Evolutionary conservation across 306 rosid species (phyloP), one percentile per base, ranked within the genome.

Genomic region (Echinosophora koreensis): DNA sequence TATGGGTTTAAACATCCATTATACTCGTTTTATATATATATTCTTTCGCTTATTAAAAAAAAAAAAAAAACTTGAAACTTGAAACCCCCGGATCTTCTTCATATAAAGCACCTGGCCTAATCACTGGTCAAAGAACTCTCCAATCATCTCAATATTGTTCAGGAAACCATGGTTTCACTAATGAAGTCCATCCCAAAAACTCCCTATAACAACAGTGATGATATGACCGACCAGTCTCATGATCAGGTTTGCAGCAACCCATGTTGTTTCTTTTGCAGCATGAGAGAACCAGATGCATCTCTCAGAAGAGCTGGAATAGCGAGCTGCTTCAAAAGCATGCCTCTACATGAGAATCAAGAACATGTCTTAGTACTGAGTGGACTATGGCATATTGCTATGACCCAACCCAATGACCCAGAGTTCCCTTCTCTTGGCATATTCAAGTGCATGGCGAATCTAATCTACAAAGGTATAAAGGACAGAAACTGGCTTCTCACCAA

Each of bases 351-450:
- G 34, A 75, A 83, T 74, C 80, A 84, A 1, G 87, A 84, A 9
- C 78, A 80, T 11, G 90, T 91, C 17, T 55, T 91, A 57, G 88
- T 85, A 18, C 86, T 87, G 1, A 93, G 93, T 65, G 81, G 86
- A 49, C 86, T 93, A 12, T 91, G 94, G 91, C 79, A 88, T 22
- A 82, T 84, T 5, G 93, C 97, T 3, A 91, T 93, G 98, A 80
- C 81, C 72, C 90, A 93, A 5, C 95, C 98, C 12, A 82, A 87
- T 12, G 82, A 91, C 73, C 87, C 85, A 1, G 90, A 93, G 80
- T 87, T 89, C 67, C 92, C 94, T 4, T 84, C 91, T 22, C 91
- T 93, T 0, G 98, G 98, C 16, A 84, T 93, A 28, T 89, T 91
- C 78, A 84, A 85, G 49, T 91, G 93, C 92, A 89, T 93, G 98